These are phyloP conservation scores for Phaffomyces thermotolerans DNA, from an alignment of 805 yeast genomes.

Conservation along the genomic window DNA sequence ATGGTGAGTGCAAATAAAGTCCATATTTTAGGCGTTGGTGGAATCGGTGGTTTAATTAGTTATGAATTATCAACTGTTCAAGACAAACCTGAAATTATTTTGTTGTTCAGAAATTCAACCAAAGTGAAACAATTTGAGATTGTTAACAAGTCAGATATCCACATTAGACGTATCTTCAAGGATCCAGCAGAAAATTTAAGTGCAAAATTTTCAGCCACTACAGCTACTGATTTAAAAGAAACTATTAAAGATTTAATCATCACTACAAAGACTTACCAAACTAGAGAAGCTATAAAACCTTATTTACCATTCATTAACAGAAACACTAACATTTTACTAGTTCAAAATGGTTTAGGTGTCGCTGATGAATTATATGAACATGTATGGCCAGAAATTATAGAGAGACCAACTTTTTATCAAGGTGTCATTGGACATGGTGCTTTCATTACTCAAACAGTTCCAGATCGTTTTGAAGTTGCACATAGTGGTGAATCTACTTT, in stretches of 20 bases:
- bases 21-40: constrained; percentile 23
- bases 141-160: constrained; percentile 12
- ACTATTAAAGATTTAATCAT: constrained; percentile 55
- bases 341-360: constrained; percentile 91
- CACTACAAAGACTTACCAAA: constrained; percentile 76
- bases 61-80: constrained; percentile 17
- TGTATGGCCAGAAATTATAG: constrained; percentile 43
- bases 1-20: constrained; percentile 2
- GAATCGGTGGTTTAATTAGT: constrained; percentile 24
- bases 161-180: constrained; percentile 17
- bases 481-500: constrained; percentile 74
- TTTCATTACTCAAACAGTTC: constrained; percentile 30
- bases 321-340: constrained; percentile 54
- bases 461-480: constrained; percentile 36
- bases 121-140: constrained; percentile 14
- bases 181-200: constrained; percentile 7
- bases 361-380: constrained; percentile 44
- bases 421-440: constrained; percentile 87
- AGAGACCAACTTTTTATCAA: constrained; percentile 56
- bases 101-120: constrained; percentile 17
- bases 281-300: constrained; percentile 53
- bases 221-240: constrained; percentile 14
- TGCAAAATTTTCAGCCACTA: constrained; percentile 5
- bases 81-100: constrained; percentile 13
- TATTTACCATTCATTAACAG: constrained; percentile 40